A percentile compares a stretch with the other conserved stretches of the same genome.
Conservation (phyloP, 306 rosid genomes). For the Adenanthera pavonina region DNA sequence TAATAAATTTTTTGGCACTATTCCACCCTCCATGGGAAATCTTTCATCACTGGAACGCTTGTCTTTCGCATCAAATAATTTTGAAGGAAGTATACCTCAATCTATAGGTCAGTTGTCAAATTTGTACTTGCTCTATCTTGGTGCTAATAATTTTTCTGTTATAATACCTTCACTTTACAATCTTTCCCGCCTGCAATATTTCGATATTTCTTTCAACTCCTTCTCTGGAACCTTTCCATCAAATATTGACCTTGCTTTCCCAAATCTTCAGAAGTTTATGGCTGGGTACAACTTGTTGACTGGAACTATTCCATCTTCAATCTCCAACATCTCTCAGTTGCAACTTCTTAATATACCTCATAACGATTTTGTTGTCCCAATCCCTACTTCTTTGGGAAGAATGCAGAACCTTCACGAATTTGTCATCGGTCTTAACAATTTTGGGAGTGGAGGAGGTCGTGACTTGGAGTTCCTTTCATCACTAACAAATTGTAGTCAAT, state of each 20-base stretch:
- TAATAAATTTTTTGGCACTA: conserved; percentile 33
- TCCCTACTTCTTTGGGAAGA: conserved; percentile 30
- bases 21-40: conserved; percentile 34
- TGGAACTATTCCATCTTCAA: conserved; percentile 32
- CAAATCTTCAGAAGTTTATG: background rate
- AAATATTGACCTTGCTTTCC: conserved; percentile 28
- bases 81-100: conserved; percentile 36
- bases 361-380: conserved; percentile 19
- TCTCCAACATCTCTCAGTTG: conserved; percentile 33
- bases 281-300: background rate
- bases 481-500: conserved; percentile 31
- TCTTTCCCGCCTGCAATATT: conserved; percentile 9
- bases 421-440: conserved; percentile 12
- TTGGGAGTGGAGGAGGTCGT: background rate
- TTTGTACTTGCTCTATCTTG: background rate
- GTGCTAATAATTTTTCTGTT: background rate
- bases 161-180: conserved; percentile 42
- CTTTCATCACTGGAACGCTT: conserved; percentile 8
- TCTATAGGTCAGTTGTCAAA: conserved; percentile 30
- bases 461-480: conserved; percentile 28
- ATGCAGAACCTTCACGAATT: background rate
- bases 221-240: conserved; percentile 25
- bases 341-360: background rate
- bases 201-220: background rate
- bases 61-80: conserved; percentile 1